These are phyloP conservation scores for Arabis alpina DNA, from an alignment of 345 rosid species.

Conservation along the genomic window DNA sequence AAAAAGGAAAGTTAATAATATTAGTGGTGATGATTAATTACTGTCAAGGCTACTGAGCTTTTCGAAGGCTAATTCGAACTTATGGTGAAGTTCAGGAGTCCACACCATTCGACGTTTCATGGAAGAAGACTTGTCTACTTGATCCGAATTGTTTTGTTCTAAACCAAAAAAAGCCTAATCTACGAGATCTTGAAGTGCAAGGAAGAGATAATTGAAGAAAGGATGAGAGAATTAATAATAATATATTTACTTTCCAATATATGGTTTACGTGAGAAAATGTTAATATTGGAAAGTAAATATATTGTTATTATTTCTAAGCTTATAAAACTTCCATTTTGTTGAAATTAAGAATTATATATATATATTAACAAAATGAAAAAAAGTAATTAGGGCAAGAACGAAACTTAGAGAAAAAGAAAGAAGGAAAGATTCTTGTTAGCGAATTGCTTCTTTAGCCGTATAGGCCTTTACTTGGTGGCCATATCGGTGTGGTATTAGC, in stretches of 20 bases:
- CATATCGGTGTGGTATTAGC: too few relatives aligned
- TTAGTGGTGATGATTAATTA: background rate
- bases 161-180: background rate
- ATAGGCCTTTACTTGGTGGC: too few relatives aligned
- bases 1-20: background rate
- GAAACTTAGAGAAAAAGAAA: background rate
- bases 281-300: constrained; percentile 32
- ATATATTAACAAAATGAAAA: background rate
- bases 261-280: constrained; percentile 12
- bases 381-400: background rate
- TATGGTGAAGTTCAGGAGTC: constrained; percentile 34
- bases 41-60: background rate
- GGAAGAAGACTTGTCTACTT: background rate
- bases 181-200: constrained; percentile 18
- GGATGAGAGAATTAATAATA: background rate
- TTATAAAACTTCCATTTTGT: constrained; percentile 4
- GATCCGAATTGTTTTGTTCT: constrained; percentile 2
- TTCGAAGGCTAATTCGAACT: constrained; percentile 14
- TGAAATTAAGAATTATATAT: background rate
- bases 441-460: too few relatives aligned
- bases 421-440: background rate
- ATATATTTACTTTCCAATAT: background rate
- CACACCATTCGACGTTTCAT: constrained; percentile 37
- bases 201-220: constrained; percentile 30
- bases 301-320: constrained; percentile 20